Percentiles rank a stretch among this genome's conserved stretches.
These are phyloP conservation scores for Ophiostoma triangulosporum DNA, from an alignment of 2,329 filamentous ascomycete genomes.

Conservation along the genomic window DNA sequence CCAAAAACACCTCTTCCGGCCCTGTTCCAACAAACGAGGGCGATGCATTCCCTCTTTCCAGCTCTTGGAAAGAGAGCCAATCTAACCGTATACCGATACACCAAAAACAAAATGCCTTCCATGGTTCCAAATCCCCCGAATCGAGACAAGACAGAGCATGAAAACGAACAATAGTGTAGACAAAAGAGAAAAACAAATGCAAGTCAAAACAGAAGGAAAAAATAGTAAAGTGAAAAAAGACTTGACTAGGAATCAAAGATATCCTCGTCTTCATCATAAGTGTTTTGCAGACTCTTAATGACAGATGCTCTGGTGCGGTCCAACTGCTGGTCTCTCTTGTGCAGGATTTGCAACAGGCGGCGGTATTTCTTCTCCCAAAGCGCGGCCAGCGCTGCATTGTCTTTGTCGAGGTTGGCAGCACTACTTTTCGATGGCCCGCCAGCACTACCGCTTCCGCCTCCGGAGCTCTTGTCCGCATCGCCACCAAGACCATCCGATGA, in stretches of 20 bases:
- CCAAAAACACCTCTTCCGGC: not conserved
- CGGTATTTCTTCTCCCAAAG: slow-evolving; percentile 41
- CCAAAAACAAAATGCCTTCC: not conserved
- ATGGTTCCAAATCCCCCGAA: not conserved
- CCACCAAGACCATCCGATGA: not conserved
- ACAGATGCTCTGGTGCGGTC: slow-evolving; percentile 29
- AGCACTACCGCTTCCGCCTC: not conserved
- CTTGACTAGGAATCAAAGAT: not conserved
- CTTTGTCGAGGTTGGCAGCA: not conserved
- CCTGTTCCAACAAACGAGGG: not conserved
- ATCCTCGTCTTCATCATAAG: not conserved
- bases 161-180: not conserved
- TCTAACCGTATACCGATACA: not conserved
- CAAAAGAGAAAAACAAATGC: not conserved
- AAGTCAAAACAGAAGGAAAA: not conserved
- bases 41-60: not conserved
- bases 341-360: slow-evolving; percentile 36
- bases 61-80: not conserved
- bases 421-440: not conserved
- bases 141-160: not conserved
- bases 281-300: slow-evolving; percentile 23
- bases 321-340: slow-evolving; percentile 41
- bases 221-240: not conserved
- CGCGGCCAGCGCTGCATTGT: slow-evolving; percentile 19
- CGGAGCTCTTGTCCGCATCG: not conserved